Percentiles rank a stretch among this genome's conserved stretches.
Conservation (phyloP, 2,329 filamentous ascomycete species). For the Neonectria ditissima region DNA sequence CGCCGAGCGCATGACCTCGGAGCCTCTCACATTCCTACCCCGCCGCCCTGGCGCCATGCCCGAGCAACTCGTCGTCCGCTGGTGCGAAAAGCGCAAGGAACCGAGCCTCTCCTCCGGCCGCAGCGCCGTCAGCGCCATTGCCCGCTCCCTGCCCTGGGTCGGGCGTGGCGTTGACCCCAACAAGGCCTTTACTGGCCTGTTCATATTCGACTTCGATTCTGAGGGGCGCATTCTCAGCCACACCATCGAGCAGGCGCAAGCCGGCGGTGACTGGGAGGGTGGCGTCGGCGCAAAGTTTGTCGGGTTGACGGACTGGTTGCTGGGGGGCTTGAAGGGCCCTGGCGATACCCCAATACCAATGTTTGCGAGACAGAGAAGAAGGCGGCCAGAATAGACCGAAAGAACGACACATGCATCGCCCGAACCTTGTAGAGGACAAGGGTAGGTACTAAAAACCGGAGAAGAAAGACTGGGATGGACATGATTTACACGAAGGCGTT, state of each 20-base stretch:
- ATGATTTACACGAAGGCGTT: slow-evolving; percentile 30
- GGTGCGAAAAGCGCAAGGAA: slow-evolving; percentile 68
- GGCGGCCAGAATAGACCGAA: slow-evolving; percentile 32
- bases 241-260: slow-evolving; percentile 93
- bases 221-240: slow-evolving; percentile 87
- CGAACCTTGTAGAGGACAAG: slow-evolving; percentile 2
- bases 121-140: slow-evolving; percentile 54
- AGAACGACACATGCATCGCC: slow-evolving; percentile 5
- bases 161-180: slow-evolving; percentile 61
- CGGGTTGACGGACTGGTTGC: slow-evolving; percentile 92
- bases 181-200: slow-evolving; percentile 89
- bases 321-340: slow-evolving; percentile 74
- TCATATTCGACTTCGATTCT: slow-evolving; percentile 94
- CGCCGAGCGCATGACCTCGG: slow-evolving; percentile 86
- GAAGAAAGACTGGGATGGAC: neutral
- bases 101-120: slow-evolving; percentile 5
- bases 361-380: slow-evolving; percentile 49
- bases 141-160: slow-evolving; percentile 56
- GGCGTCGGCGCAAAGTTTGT: slow-evolving; percentile 86
- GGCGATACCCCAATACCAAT: slow-evolving; percentile 50
- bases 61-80: slow-evolving; percentile 91
- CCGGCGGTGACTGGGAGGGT: slow-evolving; percentile 84
- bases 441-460: neutral
- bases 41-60: slow-evolving; percentile 65
- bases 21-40: slow-evolving; percentile 61